Evolutionary conservation across 1,139 yeast genomes (phyloP).

Genomic region (Yamadazyma spencermartinsiae): DNA sequence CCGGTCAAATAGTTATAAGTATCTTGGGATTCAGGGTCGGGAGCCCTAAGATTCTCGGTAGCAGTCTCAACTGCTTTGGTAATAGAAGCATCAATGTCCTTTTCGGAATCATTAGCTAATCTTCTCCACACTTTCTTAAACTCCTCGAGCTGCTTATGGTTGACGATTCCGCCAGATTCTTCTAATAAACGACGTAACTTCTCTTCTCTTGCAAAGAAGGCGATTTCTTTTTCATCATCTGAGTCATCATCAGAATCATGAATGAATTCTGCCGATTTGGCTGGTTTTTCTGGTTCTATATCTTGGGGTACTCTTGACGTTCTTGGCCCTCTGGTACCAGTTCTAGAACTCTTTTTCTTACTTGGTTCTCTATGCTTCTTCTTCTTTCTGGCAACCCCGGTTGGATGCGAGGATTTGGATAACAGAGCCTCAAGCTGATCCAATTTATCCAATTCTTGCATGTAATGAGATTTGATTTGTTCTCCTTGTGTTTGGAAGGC

Average conservation of each 20-base stretch:
- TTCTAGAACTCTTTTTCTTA: constrained; percentile 8
- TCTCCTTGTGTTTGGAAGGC: constrained; percentile 36
- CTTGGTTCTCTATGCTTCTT: constrained; percentile 4
- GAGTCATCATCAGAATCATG: constrained; percentile 68
- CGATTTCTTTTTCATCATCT: constrained; percentile 55
- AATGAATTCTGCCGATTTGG: constrained; percentile 54
- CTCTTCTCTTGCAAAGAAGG: constrained; percentile 61
- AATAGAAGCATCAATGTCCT: constrained; percentile 13
- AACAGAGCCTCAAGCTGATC: constrained; percentile 33
- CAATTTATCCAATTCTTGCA: constrained; percentile 31
- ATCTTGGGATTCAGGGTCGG: constrained; percentile 13
- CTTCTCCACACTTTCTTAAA: constrained; percentile 41
- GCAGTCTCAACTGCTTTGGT: constrained; percentile 26
- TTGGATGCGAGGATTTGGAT: constrained; percentile 5
- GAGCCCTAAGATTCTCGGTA: constrained; percentile 17
- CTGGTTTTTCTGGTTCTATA: constrained; percentile 15
- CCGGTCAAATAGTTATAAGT: not conserved
- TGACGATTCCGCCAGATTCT: constrained; percentile 43
- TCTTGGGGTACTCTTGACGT: constrained; percentile 11
- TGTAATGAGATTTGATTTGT: constrained; percentile 17
- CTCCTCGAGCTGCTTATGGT: constrained; percentile 35
- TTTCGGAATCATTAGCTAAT: constrained; percentile 21
- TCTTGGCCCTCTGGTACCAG: constrained; percentile 8
- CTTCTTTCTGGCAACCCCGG: constrained; percentile 17
- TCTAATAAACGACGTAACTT: constrained; percentile 45